Conservation (phyloP, 2,329 filamentous ascomycete species). For the Xylariales sp. region DNA sequence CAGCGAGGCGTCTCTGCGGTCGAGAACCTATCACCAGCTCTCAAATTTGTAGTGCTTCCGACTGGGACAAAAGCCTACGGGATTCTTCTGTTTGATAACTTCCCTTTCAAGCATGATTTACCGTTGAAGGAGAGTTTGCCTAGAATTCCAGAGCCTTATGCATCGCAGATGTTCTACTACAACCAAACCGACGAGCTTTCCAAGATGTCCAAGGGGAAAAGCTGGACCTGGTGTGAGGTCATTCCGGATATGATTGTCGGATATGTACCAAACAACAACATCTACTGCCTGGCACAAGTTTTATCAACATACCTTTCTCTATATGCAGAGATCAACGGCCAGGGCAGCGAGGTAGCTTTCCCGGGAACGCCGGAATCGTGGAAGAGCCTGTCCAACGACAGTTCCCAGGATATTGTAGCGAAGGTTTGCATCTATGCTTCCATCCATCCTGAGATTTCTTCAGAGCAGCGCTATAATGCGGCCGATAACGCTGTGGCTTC, state of each 20-base stretch:
- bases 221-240: constrained; percentile 32
- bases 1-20: constrained; percentile 31
- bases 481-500: constrained; percentile 30
- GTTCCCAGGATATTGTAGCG: constrained; percentile 31
- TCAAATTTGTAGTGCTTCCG: constrained; percentile 34
- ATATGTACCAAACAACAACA: constrained; percentile 37
- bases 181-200: constrained; percentile 35
- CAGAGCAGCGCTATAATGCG: constrained; percentile 32
- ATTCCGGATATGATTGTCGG: constrained; percentile 34
- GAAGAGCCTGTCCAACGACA: constrained; percentile 27
- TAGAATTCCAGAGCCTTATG: constrained; percentile 35
- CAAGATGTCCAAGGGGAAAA: constrained; percentile 18
- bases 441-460: constrained; percentile 31
- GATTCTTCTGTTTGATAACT: constrained; percentile 23
- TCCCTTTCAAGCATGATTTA: constrained; percentile 12
- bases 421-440: constrained; percentile 36
- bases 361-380: constrained; percentile 30
- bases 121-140: constrained; percentile 33
- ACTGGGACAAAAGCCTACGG: constrained; percentile 37
- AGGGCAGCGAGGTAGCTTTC: constrained; percentile 27
- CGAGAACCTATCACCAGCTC: constrained; percentile 28
- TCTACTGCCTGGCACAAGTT: constrained; percentile 35
- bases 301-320: constrained; percentile 32
- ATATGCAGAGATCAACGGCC: constrained; percentile 29
- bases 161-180: constrained; percentile 42